Conservation (phyloP, 257 asterid species). For the Nicotiana noctiflora region DNA sequence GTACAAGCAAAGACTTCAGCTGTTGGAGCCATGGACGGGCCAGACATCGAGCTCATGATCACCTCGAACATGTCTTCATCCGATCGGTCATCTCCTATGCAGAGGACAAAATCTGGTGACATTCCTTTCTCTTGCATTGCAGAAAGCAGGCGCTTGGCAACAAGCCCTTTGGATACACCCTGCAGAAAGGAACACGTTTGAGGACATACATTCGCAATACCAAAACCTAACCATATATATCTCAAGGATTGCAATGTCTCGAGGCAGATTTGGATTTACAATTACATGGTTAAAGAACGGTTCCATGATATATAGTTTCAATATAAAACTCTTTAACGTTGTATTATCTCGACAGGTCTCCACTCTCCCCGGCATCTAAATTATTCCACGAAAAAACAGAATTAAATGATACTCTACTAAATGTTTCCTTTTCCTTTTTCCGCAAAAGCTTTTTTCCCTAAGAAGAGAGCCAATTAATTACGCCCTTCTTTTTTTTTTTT, state of each 20-base stretch:
- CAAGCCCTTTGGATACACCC: constrained; percentile 91
- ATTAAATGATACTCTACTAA: neutral
- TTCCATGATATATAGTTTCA: neutral
- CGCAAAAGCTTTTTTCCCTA: neutral
- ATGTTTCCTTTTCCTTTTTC: neutral
- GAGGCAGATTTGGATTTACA: neutral
- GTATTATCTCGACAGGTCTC: neutral
- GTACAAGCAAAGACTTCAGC: constrained; percentile 91
- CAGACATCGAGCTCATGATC: constrained; percentile 43
- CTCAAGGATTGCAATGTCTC: neutral
- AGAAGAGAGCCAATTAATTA: neutral
- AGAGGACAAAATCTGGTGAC: constrained; percentile 59
- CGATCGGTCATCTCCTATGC: constrained; percentile 80
- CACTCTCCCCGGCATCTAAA: neutral
- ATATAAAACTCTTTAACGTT: neutral
- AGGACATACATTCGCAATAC: neutral
- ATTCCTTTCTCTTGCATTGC: constrained; percentile 55
- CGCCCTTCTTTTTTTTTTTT: neutral
- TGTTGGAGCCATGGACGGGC: constrained; percentile 61
- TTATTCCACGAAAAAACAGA: neutral
- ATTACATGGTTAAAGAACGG: neutral
- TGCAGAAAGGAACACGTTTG: constrained; percentile 12
- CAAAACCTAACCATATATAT: neutral
- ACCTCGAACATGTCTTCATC: constrained; percentile 93
- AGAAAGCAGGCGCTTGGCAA: constrained; percentile 63